Base-by-base conservation (phyloP, 2,329 filamentous ascomycete species). In the Aspergillus jensenii region DNA sequence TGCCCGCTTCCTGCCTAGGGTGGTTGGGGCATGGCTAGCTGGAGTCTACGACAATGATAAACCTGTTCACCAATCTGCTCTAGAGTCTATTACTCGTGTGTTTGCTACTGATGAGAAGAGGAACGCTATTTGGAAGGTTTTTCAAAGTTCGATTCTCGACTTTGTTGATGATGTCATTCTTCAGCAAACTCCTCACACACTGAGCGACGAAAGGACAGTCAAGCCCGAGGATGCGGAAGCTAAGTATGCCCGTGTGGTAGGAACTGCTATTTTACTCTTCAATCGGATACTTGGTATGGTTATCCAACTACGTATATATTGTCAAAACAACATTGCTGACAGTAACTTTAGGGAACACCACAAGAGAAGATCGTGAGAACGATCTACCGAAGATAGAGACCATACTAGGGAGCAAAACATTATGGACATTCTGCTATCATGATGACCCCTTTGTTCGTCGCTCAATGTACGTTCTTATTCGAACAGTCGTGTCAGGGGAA, bases 1-100 rank as follows among this genome's bases (percentile, higher is more conserved):
- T 77, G 91, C 91, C 61, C 90, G 85, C 62, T 83, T 89, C 66
- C 82, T 99, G 61, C 87, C 91, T 12, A 87, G 84, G 59, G 81
- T 96, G 37, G 87, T 96, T 46, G 92, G 90, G 9, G 83, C 91
- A n/a, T 99, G 96, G 95, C 82, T 98, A 12, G 90, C 90, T 7
- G 95, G 93, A 1, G 84, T 89, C 2, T 96, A 92, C 70, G 95
- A 99, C 73, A 89, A 85, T 64, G 93, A 99, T 70, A 86, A 87
- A 55, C 82, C 82, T 17, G 91, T 92, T 14, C 82, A 89, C 7
- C 86, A 87, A 57, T 86, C 90, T n/a, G 92, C 93, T 2, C 82
- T 84, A 58, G 88, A 93, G 46, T 90, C 93, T 0, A 80, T 97
- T 17, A 83, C 84, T 0, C 84, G 83, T 2, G 90, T 96, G 41